Percentiles rank a stretch among this genome's conserved stretches.
Evolutionary conservation across 1,284 basidiomycete species (phyloP).

Genomic region (Ceratobasidium sp.): DNA sequence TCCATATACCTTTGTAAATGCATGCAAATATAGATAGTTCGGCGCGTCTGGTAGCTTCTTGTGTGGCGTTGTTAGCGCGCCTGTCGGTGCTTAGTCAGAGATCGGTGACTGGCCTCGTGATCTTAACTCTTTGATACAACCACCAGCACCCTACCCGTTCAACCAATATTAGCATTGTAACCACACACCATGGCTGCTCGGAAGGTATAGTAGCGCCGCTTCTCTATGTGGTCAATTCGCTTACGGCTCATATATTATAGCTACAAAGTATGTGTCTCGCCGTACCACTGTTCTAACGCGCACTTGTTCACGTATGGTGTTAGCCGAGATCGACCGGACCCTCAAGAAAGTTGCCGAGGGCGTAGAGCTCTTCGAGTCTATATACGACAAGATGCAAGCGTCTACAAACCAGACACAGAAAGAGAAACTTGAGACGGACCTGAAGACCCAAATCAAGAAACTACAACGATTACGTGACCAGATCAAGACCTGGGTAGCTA

Average conservation of each 20-base stretch:
- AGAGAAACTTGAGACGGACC: constrained; percentile 92
- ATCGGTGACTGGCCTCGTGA: constrained; percentile 7
- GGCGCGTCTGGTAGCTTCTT: not conserved
- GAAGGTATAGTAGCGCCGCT: constrained; percentile 32
- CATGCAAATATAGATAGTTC: not conserved
- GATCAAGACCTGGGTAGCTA: constrained; percentile 99
- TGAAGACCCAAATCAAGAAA: constrained; percentile 99
- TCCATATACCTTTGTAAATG: constrained; percentile 6
- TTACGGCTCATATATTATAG: constrained; percentile 49
- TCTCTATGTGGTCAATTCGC: not conserved
- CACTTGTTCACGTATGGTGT: constrained; percentile 22
- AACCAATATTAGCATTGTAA: constrained; percentile 6
- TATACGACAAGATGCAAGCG: constrained; percentile 96
- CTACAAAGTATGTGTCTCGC: constrained; percentile 67
- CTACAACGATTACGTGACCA: constrained; percentile 97
- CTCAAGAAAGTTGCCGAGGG: constrained; percentile 94
- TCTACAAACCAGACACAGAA: constrained; percentile 95
- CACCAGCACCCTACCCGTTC: not conserved
- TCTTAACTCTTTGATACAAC: constrained; percentile 36
- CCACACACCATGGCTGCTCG: constrained; percentile 36
- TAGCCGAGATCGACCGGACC: constrained; percentile 96
- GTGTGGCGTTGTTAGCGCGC: constrained; percentile 17
- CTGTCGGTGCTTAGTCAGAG: constrained; percentile 35
- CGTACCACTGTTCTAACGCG: not conserved
- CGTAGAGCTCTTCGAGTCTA: constrained; percentile 92